Evolutionary conservation across 129 eudicot species (phyloP), one percentile per base, ranked within the genome.

Genomic region (Saposhnikovia divaricata): DNA sequence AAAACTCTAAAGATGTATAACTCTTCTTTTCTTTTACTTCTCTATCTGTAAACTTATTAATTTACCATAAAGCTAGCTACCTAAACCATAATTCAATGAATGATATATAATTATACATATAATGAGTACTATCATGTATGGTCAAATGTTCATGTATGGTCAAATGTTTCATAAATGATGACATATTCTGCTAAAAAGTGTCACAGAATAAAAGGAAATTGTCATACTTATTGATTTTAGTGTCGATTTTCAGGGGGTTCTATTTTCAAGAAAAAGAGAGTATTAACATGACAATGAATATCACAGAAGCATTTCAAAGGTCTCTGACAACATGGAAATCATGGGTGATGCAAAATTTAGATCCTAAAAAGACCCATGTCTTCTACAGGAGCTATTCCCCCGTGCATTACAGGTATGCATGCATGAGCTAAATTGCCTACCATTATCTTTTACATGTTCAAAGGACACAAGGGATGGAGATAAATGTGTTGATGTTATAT

Each of bases 331-430:
- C 97, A 46, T 83, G 85, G 86, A 90, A 85, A 77, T 74, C 86
- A 43, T 94, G 97, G 96, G 91, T 84, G 48, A 79, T 79, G 57
- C 85, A 86, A 78, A 82, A 80, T 75, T 81, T 87, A 65, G 87
- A 89, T 79, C 85, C 93, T 1, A 72, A 83, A 69, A 86, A 40
- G 31, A 85, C 57, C 71, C 89, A 45, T 9, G 81, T 92, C 16
- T 77, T 94, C 88, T 87, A 88, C 73, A 84, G 97, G 9, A 90
- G 93, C 82, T 90, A 80, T 85, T 85, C 98, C 40, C 93, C 98
- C 0, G 92, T 86, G 57, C 97, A 94, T 80, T 94, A 72, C 88
- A 90, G 90, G 98, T 57, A 70, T 55, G 65, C 10, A 0, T n/a
- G n/a, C 27, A 74, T 55, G 65, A 11, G 0, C 27, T 55, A 8